Evolutionary conservation across 106 monocot genomes (phyloP).

Genomic region (Iris macrosiphon): DNA sequence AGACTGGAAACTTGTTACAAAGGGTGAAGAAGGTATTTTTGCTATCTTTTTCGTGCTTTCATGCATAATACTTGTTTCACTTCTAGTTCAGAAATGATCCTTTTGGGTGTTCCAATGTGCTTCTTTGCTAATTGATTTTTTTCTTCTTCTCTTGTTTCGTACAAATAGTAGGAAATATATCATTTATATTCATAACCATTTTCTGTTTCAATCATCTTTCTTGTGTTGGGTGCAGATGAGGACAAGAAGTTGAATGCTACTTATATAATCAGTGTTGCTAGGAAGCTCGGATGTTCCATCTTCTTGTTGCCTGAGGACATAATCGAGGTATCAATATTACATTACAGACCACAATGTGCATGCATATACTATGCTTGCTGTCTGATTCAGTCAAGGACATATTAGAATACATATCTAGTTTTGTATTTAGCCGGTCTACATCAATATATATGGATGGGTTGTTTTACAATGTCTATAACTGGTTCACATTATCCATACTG

Average conservation of each 20-base stretch:
- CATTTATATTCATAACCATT: too few relatives aligned
- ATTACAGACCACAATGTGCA: too few relatives aligned
- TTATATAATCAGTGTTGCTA: slow-evolving; percentile 86
- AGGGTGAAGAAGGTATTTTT: slow-evolving; percentile 53
- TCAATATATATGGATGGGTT: too few relatives aligned
- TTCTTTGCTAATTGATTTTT: too few relatives aligned
- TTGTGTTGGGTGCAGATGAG: slow-evolving; percentile 48
- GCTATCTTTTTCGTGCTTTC: background rate
- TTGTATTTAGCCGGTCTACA: too few relatives aligned
- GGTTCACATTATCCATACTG: background rate
- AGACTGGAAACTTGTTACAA: slow-evolving; percentile 59
- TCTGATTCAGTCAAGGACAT: too few relatives aligned
- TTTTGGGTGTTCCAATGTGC: too few relatives aligned
- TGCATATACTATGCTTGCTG: background rate
- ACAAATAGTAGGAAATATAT: too few relatives aligned
- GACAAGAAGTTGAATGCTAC: slow-evolving; percentile 91
- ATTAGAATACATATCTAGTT: too few relatives aligned
- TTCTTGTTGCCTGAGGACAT: slow-evolving; percentile 95
- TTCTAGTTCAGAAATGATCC: too few relatives aligned
- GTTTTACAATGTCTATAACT: background rate
- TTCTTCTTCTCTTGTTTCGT: too few relatives aligned
- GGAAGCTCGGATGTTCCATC: slow-evolving; percentile 84
- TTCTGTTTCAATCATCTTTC: background rate
- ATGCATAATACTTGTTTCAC: background rate
- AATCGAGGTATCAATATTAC: slow-evolving; percentile 71